Conservation (phyloP, 2,329 filamentous ascomycete species). For the Talaromyces sp. region DNA sequence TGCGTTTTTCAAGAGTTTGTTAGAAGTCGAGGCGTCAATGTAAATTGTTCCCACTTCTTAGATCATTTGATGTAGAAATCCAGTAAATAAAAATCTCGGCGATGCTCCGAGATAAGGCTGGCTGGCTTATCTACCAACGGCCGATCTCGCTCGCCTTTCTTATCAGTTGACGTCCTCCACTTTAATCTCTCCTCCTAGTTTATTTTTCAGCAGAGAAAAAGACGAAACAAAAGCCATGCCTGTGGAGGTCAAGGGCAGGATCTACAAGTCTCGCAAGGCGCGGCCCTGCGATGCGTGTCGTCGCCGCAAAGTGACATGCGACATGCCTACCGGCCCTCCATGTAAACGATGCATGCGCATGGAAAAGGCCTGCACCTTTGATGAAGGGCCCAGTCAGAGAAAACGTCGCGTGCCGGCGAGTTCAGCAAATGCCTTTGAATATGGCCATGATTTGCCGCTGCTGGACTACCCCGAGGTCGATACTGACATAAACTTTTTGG, state of each 20-base stretch:
- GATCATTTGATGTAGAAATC: too few species aligned
- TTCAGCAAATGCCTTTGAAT: not conserved
- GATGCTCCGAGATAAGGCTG: not conserved
- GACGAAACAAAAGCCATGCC: not conserved
- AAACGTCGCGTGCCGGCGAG: not conserved
- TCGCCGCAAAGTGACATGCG: slow-evolving; percentile 4
- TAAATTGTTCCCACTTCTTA: not conserved
- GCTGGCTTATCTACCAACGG: not conserved
- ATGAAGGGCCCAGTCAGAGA: not conserved
- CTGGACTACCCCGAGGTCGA: not conserved
- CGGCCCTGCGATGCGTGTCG: slow-evolving; percentile 2
- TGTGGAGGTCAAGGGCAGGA: not conserved
- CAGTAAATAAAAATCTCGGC: not conserved
- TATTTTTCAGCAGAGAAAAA: not conserved
- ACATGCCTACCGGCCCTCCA: slow-evolving; percentile 1
- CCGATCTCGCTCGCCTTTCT: not conserved
- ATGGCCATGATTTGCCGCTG: not conserved
- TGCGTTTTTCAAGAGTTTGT: not conserved
- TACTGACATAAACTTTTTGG: not conserved
- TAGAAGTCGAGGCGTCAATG: not conserved
- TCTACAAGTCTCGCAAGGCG: slow-evolving; percentile 3
- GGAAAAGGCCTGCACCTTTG: slow-evolving; percentile 1
- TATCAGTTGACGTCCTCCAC: not conserved
- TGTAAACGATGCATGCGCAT: slow-evolving; percentile 1
- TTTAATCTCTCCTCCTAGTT: not conserved